Evolutionary conservation across 1,139 yeast genomes (phyloP).

Genomic region (Zygosaccharomyces pseudobailii): DNA sequence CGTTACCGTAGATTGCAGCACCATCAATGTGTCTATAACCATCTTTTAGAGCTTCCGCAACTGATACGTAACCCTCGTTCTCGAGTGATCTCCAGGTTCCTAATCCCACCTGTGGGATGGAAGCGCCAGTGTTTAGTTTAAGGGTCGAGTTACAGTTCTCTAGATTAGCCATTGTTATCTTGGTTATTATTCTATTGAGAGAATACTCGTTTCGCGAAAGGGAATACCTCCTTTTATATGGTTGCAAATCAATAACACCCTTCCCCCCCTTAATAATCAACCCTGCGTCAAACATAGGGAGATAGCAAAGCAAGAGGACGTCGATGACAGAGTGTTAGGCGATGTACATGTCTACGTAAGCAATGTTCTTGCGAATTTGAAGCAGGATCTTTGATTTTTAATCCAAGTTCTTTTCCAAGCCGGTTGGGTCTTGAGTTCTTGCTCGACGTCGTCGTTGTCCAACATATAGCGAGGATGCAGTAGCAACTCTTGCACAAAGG

Average conservation of each 20-base stretch:
- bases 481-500: conserved; percentile 45
- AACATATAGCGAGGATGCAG: conserved; percentile 34
- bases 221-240: neutral
- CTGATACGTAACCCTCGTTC: conserved; percentile 59
- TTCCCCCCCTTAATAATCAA: neutral
- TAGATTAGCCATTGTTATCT: conserved; percentile 9
- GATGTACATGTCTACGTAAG: conserved; percentile 6
- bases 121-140: conserved; percentile 56
- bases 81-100: conserved; percentile 73
- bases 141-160: conserved; percentile 32
- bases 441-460: conserved; percentile 35
- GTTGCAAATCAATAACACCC: neutral
- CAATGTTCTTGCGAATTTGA: conserved; percentile 24
- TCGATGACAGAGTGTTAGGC: neutral
- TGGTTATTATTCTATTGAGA: neutral
- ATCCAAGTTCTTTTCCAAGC: conserved; percentile 30
- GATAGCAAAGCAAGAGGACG: neutral
- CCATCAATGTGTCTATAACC: conserved; percentile 82
- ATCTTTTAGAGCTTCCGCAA: conserved; percentile 54
- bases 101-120: conserved; percentile 65
- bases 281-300: neutral
- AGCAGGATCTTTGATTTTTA: conserved; percentile 30
- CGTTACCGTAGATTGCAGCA: conserved; percentile 66
- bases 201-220: neutral
- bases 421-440: conserved; percentile 34